phyloP scores from a whole-genome alignment of 1,284 basidiomycete species.

The Irpex sp. region DNA sequence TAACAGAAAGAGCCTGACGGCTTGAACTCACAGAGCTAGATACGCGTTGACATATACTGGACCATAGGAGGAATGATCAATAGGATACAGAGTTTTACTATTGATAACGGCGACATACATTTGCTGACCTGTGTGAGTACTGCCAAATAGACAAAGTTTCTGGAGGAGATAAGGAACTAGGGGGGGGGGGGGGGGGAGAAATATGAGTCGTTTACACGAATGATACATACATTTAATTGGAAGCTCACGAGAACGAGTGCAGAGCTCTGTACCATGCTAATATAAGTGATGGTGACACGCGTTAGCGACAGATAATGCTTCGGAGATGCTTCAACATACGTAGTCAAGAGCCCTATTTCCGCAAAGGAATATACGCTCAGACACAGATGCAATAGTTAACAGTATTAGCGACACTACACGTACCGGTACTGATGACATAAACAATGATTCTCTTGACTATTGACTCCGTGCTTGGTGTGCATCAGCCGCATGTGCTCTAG shows the following conservation, averaged over 20 bases:
- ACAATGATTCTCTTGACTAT: constrained; percentile 32
- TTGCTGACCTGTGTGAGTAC: constrained; percentile 51
- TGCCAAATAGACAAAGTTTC: constrained; percentile 48
- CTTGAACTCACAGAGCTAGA: constrained; percentile 33
- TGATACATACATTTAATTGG: no score
- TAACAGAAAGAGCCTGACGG: no score
- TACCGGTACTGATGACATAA: constrained; percentile 36
- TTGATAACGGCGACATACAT: constrained; percentile 30
- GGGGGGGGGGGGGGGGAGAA: not conserved
- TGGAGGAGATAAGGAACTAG: constrained; percentile 43
- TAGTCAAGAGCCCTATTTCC: constrained; percentile 36
- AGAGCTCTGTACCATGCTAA: constrained; percentile 41
- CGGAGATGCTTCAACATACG: constrained; percentile 32
- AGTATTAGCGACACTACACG: not conserved
- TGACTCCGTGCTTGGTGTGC: constrained; percentile 30
- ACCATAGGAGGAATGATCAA: not conserved
- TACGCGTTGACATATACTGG: constrained; percentile 52
- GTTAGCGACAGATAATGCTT: no score
- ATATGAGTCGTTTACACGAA: no score
- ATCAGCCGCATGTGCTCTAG: not conserved
- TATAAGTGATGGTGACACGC: no score
- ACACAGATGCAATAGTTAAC: not conserved
- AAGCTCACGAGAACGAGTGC: constrained; percentile 37
- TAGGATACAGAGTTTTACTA: not conserved
- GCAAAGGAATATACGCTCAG: not conserved